Conservation (phyloP, 2,329 filamentous ascomycete species). For the Neopestalotiopsis sp. region DNA sequence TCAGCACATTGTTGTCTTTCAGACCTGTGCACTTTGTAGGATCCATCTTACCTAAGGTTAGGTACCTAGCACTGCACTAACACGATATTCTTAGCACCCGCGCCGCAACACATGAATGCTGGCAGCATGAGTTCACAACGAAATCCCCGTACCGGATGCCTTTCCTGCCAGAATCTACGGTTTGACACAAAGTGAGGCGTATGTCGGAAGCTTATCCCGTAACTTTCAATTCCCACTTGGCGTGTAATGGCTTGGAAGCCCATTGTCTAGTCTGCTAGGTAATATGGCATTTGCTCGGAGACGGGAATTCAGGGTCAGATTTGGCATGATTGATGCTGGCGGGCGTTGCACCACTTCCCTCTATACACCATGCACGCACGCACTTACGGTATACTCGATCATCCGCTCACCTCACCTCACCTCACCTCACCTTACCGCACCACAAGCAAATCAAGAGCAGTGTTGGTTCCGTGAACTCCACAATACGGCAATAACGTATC, state of each 20-base stretch:
- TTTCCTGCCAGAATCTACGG: neutral
- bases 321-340: neutral
- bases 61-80: neutral
- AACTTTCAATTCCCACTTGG: neutral
- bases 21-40: neutral
- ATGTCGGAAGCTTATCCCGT: neutral
- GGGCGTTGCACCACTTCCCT: neutral
- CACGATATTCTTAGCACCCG: neutral
- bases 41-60: neutral
- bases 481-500: too few species aligned
- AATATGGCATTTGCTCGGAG: neutral
- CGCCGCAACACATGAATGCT: neutral
- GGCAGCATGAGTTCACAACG: neutral
- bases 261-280: neutral
- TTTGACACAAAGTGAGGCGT: slow-evolving; percentile 3
- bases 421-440: too few species aligned
- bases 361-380: neutral
- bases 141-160: slow-evolving; percentile 2
- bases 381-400: too few species aligned
- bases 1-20: neutral
- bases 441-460: too few species aligned
- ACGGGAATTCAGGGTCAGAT: neutral
- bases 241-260: neutral
- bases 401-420: too few species aligned
- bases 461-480: too few species aligned